Percentiles rank a stretch among this genome's conserved stretches.
phyloP scores from a whole-genome alignment of 306 rosid genomes.

The Citrullus colocynthis region DNA sequence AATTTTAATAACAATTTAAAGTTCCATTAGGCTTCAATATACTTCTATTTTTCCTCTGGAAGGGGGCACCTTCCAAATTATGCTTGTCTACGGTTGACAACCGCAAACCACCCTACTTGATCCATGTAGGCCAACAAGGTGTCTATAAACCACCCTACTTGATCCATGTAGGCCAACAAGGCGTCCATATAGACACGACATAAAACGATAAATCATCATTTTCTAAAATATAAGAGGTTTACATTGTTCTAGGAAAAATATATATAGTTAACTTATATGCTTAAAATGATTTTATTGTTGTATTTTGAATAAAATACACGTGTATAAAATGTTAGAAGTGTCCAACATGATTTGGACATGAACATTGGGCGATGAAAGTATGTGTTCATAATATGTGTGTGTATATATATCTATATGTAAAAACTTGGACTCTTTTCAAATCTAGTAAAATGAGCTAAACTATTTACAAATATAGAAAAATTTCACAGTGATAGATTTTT shows the following conservation, averaged over 20 bases:
- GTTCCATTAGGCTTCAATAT: background rate
- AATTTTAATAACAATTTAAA: background rate
- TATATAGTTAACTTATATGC: background rate
- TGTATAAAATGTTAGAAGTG: background rate
- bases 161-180: background rate
- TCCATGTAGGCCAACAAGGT: background rate
- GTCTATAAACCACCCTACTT: background rate
- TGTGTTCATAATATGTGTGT: background rate
- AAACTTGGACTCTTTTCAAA: too few species aligned
- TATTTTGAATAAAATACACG: background rate
- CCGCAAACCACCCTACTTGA: background rate
- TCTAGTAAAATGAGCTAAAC: too few species aligned
- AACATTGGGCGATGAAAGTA: background rate
- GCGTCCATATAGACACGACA: background rate
- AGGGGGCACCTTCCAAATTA: background rate
- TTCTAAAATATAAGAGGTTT: background rate
- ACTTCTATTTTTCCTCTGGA: background rate
- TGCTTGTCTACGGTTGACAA: background rate
- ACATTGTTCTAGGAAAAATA: background rate
- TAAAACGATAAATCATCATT: too few species aligned
- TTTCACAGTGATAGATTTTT: too few species aligned
- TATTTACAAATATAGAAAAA: too few species aligned
- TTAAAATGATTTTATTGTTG: background rate
- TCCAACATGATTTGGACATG: background rate
- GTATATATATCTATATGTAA: too few species aligned